Evolutionary conservation across 2,329 filamentous ascomycete genomes (phyloP), one percentile per base, ranked within the genome.

Genomic region (Pestalotiopsis fici): DNA sequence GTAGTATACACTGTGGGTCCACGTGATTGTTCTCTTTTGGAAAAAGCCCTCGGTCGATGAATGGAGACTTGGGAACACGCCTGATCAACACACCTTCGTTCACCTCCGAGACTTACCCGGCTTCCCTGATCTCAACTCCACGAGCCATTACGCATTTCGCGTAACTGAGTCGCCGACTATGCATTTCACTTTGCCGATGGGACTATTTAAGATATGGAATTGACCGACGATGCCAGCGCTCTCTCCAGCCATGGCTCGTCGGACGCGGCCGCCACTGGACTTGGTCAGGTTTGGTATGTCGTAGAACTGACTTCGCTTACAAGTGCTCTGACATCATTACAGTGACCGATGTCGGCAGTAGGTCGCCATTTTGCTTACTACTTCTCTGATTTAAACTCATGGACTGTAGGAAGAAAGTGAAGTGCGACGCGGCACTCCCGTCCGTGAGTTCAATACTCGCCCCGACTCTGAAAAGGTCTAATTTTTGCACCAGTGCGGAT

Each of bases 281-380:
- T 37, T 55, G 56, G 55, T 13, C 64, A 66, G 43, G 64, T 47
- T 18, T 60, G 55, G 56, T 66, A 27, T n/a, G 57, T 65, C 31
- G 47, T 60, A 23, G 7, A 39, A 23, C 25, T 23, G 25, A n/a
- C 12, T 37, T 43, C 28, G n/a, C 35, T 12, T 56, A 25, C 57
- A 54, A 12, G n/a, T 39, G 28, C 21, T 59, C 28, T 35, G 57
- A 35, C 57, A 7, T 13, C 7, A 5, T 18, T 28, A 12, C 5
- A 62, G 59, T 47, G 59, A 62, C 31, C 59, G 59, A 18, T 62
- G 59, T 21, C 27, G 59, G 23, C 59, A 62, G 59, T 62, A 47
- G 12, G 37, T 43, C 15, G 4, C 13, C 4, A n/a, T 9, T 27
- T 3, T 2, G 12, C 23, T 11, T 35, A 7, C 9, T 12, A 18